Base-by-base conservation (phyloP, 352 stramenopile genomes). In the Phytophthora agathidicida region DNA sequence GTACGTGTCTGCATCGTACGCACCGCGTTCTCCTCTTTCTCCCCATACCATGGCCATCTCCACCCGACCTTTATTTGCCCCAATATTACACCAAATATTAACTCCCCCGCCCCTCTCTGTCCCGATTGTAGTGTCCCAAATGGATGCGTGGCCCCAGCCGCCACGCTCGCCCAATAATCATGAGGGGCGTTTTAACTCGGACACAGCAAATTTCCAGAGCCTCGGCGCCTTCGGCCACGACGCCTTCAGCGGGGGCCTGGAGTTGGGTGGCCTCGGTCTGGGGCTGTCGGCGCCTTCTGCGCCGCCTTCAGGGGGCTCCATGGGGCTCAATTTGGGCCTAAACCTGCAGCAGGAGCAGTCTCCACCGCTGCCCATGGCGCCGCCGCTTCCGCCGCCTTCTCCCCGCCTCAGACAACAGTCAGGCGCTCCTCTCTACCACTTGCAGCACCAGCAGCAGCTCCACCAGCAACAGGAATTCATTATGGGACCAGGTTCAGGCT, bases 401-500 rank as follows among this genome's bases (percentile, higher is more conserved):
- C 27, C 50, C 14, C 24, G 28, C 56, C 38, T 65, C 13, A 11
- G n/a, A 7, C 53, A 62, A 14, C 43, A 39, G 13, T 49, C 41
- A 23, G 35, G 51, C 6, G 50, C 57, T 22, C 31, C 37, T 31
- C 41, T 75, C 14, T 83, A 83, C 38, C 73, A 83, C 33, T 47
- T 80, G 2, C 73, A 83, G 46, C 65, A 75, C 16, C 72, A 81
- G 51, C 72, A 78, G 39, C 73, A 75, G 43, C 54, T 73, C 5
- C 69, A 82, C 23, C 73, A 76, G 17, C 69, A 71, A 2, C 69
- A 68, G 41, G 53, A 64, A 5, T 54, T 68, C 33, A 43, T 28
- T 17, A 55, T 51, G 35, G 47, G 38, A 3, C 22, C 47, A 2
- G 10, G 17, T 36, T 58, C 35, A 4, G 45, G 51, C 39, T 59